phyloP scores from a whole-genome alignment of 352 stramenopile species.

The Globisporangium lucens region DNA sequence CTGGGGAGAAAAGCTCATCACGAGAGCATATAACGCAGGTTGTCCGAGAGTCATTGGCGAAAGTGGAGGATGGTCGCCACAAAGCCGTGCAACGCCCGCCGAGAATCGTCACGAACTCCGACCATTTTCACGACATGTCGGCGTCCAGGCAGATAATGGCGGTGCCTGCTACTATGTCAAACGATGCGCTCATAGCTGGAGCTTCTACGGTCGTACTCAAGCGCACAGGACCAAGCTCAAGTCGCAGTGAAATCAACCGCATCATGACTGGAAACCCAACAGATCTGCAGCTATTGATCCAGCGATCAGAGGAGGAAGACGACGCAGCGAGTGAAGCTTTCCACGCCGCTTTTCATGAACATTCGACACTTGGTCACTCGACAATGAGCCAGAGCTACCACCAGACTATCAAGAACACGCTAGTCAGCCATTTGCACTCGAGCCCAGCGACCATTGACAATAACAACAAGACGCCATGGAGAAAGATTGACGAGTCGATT shows the following conservation, averaged over 20 bases:
- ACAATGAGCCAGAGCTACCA: not conserved
- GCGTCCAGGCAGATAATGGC: not conserved
- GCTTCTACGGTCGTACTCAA: not conserved
- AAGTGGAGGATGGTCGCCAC: not conserved
- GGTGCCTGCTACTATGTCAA: too few relatives aligned
- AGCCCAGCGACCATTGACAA: not conserved
- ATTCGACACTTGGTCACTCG: not conserved
- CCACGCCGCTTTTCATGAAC: slow-evolving; percentile 2
- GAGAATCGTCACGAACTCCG: not conserved
- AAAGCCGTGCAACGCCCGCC: not conserved
- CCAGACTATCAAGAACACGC: too few relatives aligned
- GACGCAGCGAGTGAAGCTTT: not conserved
- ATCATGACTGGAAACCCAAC: not conserved
- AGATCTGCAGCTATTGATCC: slow-evolving; percentile 5
- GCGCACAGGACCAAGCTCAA: not conserved
- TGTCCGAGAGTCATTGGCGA: not conserved
- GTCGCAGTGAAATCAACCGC: not conserved
- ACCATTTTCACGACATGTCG: not conserved
- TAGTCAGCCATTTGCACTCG: not conserved
- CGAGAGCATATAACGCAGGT: not conserved
- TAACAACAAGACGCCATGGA: slow-evolving; percentile 22
- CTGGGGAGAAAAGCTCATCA: too few relatives aligned
- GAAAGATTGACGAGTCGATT: slow-evolving; percentile 44
- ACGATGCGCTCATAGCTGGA: too few relatives aligned
- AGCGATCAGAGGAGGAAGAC: not conserved